Evolutionary conservation across 306 rosid species (phyloP), one percentile per base, ranked within the genome.

Genomic region (Luffa aegyptiaca): DNA sequence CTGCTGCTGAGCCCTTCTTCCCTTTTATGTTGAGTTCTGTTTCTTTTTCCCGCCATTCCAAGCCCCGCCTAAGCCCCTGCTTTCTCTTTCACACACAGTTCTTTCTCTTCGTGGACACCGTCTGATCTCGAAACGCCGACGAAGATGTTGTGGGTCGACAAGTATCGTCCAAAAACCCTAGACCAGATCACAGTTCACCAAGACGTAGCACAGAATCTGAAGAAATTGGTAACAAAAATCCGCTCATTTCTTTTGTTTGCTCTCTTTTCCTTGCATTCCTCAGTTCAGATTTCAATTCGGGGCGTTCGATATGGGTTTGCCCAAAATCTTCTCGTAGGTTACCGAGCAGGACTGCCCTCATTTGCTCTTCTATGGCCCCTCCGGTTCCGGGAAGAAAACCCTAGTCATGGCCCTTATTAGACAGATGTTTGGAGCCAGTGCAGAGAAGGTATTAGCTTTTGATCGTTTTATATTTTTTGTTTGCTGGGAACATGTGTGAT

Each of bases 381-480:
- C 99, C 11, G 97, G 99, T 16, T 89, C 99, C 39, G 97, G 99
- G 87, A 95, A 95, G 90, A 95, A 95, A 91, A 93, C 99, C 93
- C 92, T 93, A 84, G 87, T 95, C 82, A 89, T 95, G 92, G 96
- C 96, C 56, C 88, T 95, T 76, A 85, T 95, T 21, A 92, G 99
- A 9, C 97, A 95, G 90, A 91, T 95, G 85, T 95, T 93, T 41
- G 99, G 99, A 37, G 79, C 93, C 17, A 82, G 90, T 75, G 97
- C 97, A 4, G 99, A 95, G 41, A 93, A 95, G 97, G 99, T 92
- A 37, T 36, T 2, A 12, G 13, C 16, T 35, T n/a, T 36, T 70
- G 11, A 6, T 4, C 12, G 37, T 51, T 37, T 33, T 39, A 6
- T 39, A 2, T 39, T 39, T 57, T 78, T 77, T 81, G 33, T n/a